Base-by-base conservation (phyloP, 2,329 filamentous ascomycete species). In the Hypoxylon sp. region DNA sequence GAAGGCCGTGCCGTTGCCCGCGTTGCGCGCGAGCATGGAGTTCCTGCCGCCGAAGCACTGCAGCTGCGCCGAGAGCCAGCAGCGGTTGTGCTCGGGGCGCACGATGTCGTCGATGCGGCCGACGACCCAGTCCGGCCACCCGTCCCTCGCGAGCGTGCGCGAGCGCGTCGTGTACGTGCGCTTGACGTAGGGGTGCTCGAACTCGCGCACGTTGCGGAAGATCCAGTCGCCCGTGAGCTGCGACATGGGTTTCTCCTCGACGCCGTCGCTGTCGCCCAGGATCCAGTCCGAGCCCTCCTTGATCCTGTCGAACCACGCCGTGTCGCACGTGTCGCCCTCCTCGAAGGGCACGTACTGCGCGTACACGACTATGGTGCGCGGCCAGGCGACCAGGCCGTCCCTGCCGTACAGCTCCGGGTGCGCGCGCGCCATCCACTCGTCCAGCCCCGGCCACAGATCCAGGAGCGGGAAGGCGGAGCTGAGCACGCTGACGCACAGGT, bases 181-280 rank as follows among this genome's bases (percentile, higher is more conserved):
- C 67, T 79, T 79, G 36, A 74, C 69, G 45, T 79, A 79, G 0
- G 77, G 77, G 15, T 74, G 70, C 19, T 77, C 70, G 47, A 78
- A 79, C 58, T 79, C 76, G 26, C 76, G 70, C 3, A 68, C 66
- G 45, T 73, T 73, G 1, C 63, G 67, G 63, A 79, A 78, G 48
- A 79, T 70, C 76, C 76, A 79, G 26, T 71, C 65, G 3, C 68
- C 67, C 0, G 75, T 75, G 55, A 79, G 63, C 15, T 72, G 56
- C 2, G 74, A 73, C 75, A 79, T 78, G n/a, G 69, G 68, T 59
- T 74, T 72, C 41, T 69, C 66, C 3, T 68, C 59, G 20, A 71
- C 69, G n/a, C n/a, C n/a, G 12, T 66, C 64, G 45, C 61, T 69
- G 7, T 67, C 64, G 1, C 69, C 61, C 7, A 70, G 61, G 7